Evolutionary conservation across 768 basidiomycete genomes (phyloP), one percentile per base, ranked within the genome.

Genomic region (Cytidiella melzeri): DNA sequence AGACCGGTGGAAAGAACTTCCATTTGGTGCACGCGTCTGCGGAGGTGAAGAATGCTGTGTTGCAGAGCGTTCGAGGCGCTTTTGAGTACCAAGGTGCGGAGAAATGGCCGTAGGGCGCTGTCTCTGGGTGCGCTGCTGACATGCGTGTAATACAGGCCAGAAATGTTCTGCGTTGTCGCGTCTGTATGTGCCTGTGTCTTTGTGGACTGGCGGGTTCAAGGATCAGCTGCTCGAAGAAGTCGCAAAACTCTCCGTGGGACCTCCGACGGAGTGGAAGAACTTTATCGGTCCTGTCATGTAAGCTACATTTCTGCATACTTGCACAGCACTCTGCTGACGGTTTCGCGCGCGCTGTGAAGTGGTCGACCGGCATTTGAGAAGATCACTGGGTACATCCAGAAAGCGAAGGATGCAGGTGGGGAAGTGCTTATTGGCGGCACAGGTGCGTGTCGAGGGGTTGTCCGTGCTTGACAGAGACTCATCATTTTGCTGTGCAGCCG

Each of bases 1-100:
- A 98, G 76, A 98, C 95, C 6, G 73, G 92, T 24, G 95, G 96
- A 50, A 99, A 98, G 78, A 99, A 99, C 75, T 98, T 94, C 76
- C 96, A 98, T 69, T 56, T 99, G 41, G 73, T 98, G 43, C 96
- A 98, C 67, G 73, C 77, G 47, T 84, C 83, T 12, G 95, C 94
- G 30, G 89, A 96, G 58, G 69, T 96, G 46, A 74, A 73, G 64
- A 94, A 93, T 56, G 91, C 94, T n/a, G 96, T 90, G 43, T 56
- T 88, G 41, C 95, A 98, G 70, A 80, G 75, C 45, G 77, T 98
- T 53, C 77, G 96, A 48, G 88, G 77, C 15, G 93, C 86, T 1
- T 98, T 95, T 66, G 96, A 99, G 68, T 99, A 97, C 67, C 92
- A 93, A 73, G 93, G 91, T 81, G 55, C 30, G 67, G 56, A 25